Evolutionary conservation across 2,329 filamentous ascomycete species (phyloP).

Genomic region (Botrytis hyacinthi): DNA sequence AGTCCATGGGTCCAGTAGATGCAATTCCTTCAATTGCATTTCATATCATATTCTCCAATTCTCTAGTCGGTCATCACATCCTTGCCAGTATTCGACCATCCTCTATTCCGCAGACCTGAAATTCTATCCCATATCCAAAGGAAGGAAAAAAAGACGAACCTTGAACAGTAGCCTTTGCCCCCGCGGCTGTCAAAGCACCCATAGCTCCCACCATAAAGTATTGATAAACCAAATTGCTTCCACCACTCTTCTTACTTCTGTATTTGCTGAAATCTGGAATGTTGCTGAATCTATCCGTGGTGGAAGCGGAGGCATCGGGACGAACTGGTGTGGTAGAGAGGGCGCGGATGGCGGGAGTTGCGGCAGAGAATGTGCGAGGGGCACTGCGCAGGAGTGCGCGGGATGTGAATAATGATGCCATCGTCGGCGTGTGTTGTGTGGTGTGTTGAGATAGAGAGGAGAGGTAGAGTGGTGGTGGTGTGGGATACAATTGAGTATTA

Average conservation of each 20-base stretch:
- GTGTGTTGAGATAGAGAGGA: conserved; percentile 13
- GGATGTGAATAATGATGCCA: conserved; percentile 69
- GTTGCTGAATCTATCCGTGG: conserved; percentile 43
- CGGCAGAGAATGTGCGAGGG: conserved; percentile 35
- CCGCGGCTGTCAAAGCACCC: conserved; percentile 86
- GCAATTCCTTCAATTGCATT: conserved; percentile 22
- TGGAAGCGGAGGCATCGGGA: conserved; percentile 22
- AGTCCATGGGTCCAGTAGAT: conserved; percentile 13
- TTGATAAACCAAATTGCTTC: conserved; percentile 80
- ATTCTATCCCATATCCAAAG: conserved; percentile 15
- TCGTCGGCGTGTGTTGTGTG: conserved; percentile 38
- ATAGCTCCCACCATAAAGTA: conserved; percentile 99
- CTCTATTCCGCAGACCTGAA: conserved; percentile 1
- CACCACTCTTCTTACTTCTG: conserved; percentile 65
- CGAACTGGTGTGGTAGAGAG: conserved; percentile 44
- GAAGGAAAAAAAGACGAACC: conserved; percentile 53
- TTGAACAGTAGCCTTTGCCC: conserved; percentile 97
- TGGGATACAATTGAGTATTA: conserved; percentile 18
- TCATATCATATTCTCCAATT: neutral
- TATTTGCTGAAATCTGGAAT: conserved; percentile 92
- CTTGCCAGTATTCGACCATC: neutral
- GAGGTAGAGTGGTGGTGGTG: conserved; percentile 12
- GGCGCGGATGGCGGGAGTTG: conserved; percentile 48
- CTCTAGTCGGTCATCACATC: neutral
- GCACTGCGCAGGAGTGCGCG: conserved; percentile 65